Percentiles rank a stretch among this genome's conserved stretches.
Conservation (phyloP, 164 flowering plant genomes). For the Buxus sempervirens region DNA sequence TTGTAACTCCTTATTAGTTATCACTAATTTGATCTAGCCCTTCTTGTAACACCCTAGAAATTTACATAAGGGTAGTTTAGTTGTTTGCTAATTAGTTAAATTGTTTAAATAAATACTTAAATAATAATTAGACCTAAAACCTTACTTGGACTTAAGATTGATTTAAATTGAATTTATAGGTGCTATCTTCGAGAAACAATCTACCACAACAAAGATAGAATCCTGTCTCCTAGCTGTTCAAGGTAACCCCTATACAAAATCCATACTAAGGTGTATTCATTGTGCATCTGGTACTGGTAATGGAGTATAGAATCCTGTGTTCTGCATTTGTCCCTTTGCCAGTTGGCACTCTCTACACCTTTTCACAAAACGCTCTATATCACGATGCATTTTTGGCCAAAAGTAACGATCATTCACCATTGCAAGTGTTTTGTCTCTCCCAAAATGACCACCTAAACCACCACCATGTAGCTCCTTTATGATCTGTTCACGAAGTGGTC, state of each 20-base stretch:
- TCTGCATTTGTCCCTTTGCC: too few species aligned
- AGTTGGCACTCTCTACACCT: neutral
- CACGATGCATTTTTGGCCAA: neutral
- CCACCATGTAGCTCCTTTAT: conserved; percentile 9
- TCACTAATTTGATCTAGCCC: too few species aligned
- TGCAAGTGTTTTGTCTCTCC: neutral
- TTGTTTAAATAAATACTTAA: too few species aligned
- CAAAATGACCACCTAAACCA: neutral
- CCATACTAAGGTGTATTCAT: neutral
- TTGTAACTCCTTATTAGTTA: too few species aligned
- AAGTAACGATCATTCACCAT: neutral
- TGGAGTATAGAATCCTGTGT: neutral
- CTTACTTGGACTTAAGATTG: too few species aligned
- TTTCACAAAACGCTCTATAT: neutral
- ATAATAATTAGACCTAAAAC: too few species aligned
- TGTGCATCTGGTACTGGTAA: neutral
- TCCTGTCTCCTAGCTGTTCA: neutral
- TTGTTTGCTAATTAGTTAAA: too few species aligned
- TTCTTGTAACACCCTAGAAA: too few species aligned
- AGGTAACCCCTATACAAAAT: conserved; percentile 1
- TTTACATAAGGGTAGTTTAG: too few species aligned
- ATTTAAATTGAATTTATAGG: too few species aligned
- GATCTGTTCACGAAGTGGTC: conserved; percentile 3
- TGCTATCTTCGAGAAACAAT: neutral
- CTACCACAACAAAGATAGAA: neutral